These are phyloP conservation scores for Schoenoplectus tabernaemontani DNA, from an alignment of 202 grass and related monocot genomes.

Conservation along the genomic window DNA sequence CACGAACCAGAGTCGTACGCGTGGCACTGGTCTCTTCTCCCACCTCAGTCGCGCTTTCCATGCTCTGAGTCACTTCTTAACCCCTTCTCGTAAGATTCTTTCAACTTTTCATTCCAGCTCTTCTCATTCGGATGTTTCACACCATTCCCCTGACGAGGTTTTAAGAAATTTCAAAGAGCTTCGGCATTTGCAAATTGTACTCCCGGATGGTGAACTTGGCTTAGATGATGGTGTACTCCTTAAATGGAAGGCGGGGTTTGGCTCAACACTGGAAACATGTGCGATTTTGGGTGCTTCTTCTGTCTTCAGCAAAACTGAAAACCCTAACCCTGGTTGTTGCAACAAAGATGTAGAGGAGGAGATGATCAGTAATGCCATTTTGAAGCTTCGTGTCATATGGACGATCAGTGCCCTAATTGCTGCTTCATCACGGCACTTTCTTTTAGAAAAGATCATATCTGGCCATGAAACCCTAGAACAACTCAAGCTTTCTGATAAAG, in stretches of 20 bases:
- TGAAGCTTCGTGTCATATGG: conserved; percentile 77
- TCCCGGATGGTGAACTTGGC: conserved; percentile 75
- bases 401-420: conserved; percentile 88
- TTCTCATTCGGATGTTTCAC: conserved; percentile 40
- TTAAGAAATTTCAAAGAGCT: conserved; percentile 71
- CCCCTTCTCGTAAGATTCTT: conserved; percentile 14
- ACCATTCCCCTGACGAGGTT: conserved; percentile 85
- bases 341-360: conserved; percentile 37
- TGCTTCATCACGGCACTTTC: conserved; percentile 57
- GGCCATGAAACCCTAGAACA: conserved; percentile 56
- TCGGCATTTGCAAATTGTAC: conserved; percentile 57
- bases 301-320: conserved; percentile 24
- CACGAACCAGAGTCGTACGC: conserved; percentile 26
- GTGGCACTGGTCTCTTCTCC: conserved; percentile 50
- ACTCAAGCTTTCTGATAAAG: conserved; percentile 61
- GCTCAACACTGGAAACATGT: conserved; percentile 70
- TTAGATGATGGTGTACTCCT: conserved; percentile 75
- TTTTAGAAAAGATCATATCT: conserved; percentile 64
- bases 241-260: conserved; percentile 78
- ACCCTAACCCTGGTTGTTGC: not conserved
- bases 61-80: conserved; percentile 28
- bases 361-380: conserved; percentile 48
- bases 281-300: conserved; percentile 68
- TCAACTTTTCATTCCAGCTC: conserved; percentile 14
- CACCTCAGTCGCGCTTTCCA: conserved; percentile 86